phyloP scores from a whole-genome alignment of 441 rosid species.

The Brassica balearica region DNA sequence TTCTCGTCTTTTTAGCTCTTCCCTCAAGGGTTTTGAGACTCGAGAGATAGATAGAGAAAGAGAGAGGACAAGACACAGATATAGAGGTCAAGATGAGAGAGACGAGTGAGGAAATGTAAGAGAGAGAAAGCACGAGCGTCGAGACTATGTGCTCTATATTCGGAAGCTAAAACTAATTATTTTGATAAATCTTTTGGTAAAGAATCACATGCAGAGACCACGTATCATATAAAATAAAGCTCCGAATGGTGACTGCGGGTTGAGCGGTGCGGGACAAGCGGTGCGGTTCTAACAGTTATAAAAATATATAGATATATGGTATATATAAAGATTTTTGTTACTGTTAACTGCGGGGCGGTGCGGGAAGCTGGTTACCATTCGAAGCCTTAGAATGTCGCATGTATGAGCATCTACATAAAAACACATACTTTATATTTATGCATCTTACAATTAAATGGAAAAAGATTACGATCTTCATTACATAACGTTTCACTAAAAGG shows the following conservation, averaged over 20 bases:
- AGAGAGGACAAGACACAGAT: constrained; percentile 56
- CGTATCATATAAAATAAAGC: constrained; percentile 23
- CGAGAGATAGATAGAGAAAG: constrained; percentile 37
- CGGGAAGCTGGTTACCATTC: no score
- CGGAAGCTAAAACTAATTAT: constrained; percentile 5
- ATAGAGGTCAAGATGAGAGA: constrained; percentile 60
- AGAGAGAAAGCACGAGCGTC: constrained; percentile 42
- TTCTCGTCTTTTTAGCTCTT: constrained; percentile 37
- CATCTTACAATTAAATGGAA: background rate
- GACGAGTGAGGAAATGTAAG: constrained; percentile 38
- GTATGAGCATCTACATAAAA: background rate
- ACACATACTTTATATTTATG: background rate
- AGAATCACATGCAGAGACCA: constrained; percentile 46
- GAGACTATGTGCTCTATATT: constrained; percentile 32
- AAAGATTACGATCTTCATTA: background rate
- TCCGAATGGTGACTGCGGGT: no score
- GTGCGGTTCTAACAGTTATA: no score
- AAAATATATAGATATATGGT: no score
- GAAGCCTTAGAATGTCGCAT: no score
- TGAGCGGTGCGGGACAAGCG: no score
- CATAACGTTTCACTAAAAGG: background rate
- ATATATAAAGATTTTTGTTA: no score
- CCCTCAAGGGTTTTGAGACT: constrained; percentile 38
- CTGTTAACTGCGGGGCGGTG: no score
- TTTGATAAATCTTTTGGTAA: constrained; percentile 12